Percentiles rank a stretch among this genome's conserved stretches.
phyloP scores from a whole-genome alignment of 805 yeast genomes.

The Saccharomycopsis olivae region DNA sequence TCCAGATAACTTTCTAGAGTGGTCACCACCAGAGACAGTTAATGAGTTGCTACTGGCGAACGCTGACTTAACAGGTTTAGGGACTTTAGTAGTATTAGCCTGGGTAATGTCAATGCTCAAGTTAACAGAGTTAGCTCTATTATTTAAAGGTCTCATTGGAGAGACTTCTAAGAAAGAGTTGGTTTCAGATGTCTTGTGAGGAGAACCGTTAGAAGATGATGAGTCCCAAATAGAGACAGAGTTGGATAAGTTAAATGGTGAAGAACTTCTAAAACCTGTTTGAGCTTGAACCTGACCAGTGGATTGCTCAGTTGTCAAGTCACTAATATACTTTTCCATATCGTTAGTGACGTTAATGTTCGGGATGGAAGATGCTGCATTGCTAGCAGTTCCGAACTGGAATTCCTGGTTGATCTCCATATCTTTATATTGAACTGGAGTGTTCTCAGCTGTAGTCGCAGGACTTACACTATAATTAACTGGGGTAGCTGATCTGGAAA shows the following conservation, averaged over 20 bases:
- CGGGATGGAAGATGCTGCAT: slow-evolving; percentile 4
- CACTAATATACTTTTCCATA: slow-evolving; percentile 6
- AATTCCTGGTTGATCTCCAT: slow-evolving; percentile 5
- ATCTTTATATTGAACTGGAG: slow-evolving; percentile 13
- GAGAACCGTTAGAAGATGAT: not conserved
- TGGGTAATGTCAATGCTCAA: slow-evolving; percentile 13
- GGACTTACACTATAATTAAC: slow-evolving; percentile 3
- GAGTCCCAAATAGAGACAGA: slow-evolving; percentile 9
- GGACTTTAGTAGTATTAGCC: slow-evolving; percentile 11
- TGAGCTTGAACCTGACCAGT: not conserved
- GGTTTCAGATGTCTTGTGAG: not conserved
- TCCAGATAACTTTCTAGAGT: slow-evolving; percentile 8
- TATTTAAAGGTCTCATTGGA: not conserved
- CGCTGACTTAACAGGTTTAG: slow-evolving; percentile 6
- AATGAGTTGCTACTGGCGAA: not conserved
- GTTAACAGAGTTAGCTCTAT: not conserved
- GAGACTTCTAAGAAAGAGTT: not conserved
- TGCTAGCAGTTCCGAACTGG: slow-evolving; percentile 1
- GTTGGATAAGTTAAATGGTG: slow-evolving; percentile 7
- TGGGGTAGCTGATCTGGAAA: slow-evolving; percentile 15
- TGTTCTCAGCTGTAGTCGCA: slow-evolving; percentile 14
- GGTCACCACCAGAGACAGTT: not conserved
- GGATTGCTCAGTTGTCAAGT: not conserved
- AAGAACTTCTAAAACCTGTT: slow-evolving; percentile 1
- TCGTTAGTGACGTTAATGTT: slow-evolving; percentile 5